These are phyloP conservation scores for Trametes elegans DNA, from an alignment of 768 basidiomycete species.

Conservation along the genomic window DNA sequence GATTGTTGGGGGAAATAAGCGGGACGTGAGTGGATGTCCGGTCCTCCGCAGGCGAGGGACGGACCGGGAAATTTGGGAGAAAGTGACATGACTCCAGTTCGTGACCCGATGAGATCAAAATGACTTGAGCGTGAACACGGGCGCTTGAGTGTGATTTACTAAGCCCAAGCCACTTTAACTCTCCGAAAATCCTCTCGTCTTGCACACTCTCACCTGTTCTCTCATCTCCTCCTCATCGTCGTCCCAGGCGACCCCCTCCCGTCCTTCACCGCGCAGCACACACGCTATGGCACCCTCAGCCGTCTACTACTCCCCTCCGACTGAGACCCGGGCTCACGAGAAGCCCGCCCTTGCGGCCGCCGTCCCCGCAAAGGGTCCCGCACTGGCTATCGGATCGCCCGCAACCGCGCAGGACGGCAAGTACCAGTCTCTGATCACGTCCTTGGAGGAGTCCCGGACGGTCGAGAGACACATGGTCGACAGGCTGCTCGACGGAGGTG, in stretches of 20 bases:
- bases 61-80: constrained; percentile 4
- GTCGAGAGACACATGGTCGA: constrained; percentile 84
- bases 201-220: neutral
- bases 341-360: constrained; percentile 23
- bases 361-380: constrained; percentile 41
- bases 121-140: constrained; percentile 15
- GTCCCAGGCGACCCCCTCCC: neutral
- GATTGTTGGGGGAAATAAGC: constrained; percentile 5
- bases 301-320: constrained; percentile 34
- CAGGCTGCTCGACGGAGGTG: constrained; percentile 78
- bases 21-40: constrained; percentile 14
- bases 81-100: constrained; percentile 11
- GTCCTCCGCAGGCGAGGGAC: neutral
- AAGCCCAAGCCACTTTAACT: constrained; percentile 7
- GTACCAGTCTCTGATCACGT: constrained; percentile 68
- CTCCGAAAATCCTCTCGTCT: constrained; percentile 9
- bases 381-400: constrained; percentile 76
- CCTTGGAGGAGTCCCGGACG: constrained; percentile 49
- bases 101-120: constrained; percentile 21
- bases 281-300: constrained; percentile 61
- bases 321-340: constrained; percentile 22
- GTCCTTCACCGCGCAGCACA: neutral
- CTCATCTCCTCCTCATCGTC: neutral
- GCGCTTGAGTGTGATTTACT: constrained; percentile 11
- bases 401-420: constrained; percentile 75